Conservation (phyloP, 331 rosid genomes). For the Rhamnella rubrinervis region DNA sequence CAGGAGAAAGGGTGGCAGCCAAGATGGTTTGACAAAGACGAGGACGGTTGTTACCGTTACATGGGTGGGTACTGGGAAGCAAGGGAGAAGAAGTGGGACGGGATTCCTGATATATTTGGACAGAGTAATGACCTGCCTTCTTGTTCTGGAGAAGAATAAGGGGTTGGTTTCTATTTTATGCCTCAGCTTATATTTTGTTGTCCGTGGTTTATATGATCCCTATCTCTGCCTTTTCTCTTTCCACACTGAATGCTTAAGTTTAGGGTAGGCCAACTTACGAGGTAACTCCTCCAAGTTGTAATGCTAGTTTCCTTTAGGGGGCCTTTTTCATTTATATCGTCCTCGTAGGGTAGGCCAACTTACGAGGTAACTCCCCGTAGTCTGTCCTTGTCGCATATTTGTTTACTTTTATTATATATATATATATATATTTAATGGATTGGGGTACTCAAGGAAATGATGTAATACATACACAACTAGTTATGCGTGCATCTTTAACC, state of each 20-base stretch:
- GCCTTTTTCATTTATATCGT: background rate
- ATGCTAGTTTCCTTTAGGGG: conserved; percentile 4
- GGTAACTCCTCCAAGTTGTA: conserved; percentile 12
- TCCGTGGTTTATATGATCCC: conserved; percentile 4
- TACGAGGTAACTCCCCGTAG: no score
- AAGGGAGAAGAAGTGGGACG: conserved; percentile 79
- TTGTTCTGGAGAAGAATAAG: conserved; percentile 57
- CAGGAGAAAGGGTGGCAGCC: conserved; percentile 99
- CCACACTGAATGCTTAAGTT: conserved; percentile 25
- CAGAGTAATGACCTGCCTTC: conserved; percentile 62
- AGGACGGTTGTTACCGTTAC: conserved; percentile 84
- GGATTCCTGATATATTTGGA: conserved; percentile 79
- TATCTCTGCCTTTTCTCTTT: conserved; percentile 11
- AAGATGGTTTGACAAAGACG: conserved; percentile 85
- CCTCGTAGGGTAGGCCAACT: no score
- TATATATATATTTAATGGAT: no score
- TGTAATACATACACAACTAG: no score
- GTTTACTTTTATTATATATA: background rate
- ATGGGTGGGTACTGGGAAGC: conserved; percentile 94
- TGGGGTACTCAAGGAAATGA: no score
- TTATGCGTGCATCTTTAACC: no score
- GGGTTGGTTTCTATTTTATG: background rate
- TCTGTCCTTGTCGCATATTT: background rate
- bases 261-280: conserved; percentile 38
- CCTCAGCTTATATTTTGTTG: conserved; percentile 14